A percentile compares a stretch with the other conserved stretches of the same genome.
phyloP scores from a whole-genome alignment of 805 yeast genomes.

The Jamesozyma spencerorum region DNA sequence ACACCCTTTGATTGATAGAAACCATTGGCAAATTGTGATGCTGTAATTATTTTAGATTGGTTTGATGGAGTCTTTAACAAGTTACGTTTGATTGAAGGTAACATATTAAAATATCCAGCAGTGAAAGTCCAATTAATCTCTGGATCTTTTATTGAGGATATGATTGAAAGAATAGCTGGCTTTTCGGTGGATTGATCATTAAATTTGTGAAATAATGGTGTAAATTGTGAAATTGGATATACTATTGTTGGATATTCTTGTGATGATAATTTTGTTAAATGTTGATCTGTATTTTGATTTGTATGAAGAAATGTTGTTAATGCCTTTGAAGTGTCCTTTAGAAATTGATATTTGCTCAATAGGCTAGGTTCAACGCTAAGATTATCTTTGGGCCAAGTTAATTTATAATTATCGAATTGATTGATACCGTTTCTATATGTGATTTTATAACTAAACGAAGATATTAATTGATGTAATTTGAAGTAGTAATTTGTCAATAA shows the following conservation, averaged over 20 bases:
- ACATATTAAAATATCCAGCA: conserved; percentile 93
- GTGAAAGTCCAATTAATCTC: conserved; percentile 74
- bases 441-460: conserved; percentile 63
- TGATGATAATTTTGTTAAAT: conserved; percentile 5
- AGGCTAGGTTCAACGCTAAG: conserved; percentile 55
- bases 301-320: conserved; percentile 49
- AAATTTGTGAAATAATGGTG: conserved; percentile 56
- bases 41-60: conserved; percentile 57
- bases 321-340: conserved; percentile 45
- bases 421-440: conserved; percentile 24
- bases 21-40: conserved; percentile 90
- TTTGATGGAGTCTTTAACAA: conserved; percentile 48
- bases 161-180: conserved; percentile 51
- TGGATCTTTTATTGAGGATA: conserved; percentile 46
- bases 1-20: conserved; percentile 79
- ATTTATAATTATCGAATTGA: conserved; percentile 40
- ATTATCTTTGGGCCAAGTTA: conserved; percentile 70
- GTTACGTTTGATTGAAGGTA: conserved; percentile 55
- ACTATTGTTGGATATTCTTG: conserved; percentile 46
- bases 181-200: conserved; percentile 71
- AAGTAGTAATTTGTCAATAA: conserved; percentile 63
- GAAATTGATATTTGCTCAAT: conserved; percentile 39
- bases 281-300: conserved; percentile 2
- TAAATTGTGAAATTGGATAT: conserved; percentile 85
- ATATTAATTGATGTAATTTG: conserved; percentile 56